Base-by-base conservation (phyloP, 345 rosid genomes). In the Citrus medica region DNA sequence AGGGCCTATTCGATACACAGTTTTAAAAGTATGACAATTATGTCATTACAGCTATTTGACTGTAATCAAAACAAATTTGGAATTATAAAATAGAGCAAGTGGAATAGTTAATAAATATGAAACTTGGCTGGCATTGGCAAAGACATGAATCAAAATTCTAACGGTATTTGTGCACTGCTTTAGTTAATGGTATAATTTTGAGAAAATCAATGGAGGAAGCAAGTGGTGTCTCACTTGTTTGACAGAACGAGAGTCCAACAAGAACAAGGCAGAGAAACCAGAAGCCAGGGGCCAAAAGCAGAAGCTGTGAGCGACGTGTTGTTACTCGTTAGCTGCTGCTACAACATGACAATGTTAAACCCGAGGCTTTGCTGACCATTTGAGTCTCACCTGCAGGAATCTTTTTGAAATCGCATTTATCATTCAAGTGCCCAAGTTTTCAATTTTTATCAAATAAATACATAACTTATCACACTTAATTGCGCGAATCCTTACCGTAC, bases 181-280 rank as follows among this genome's bases (percentile, higher is more conserved):
- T 69, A 7, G 22, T 28, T 40, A 38, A 24, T 42, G 25, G 56
- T 14, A 40, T 16, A 14, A 12, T 58, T 10, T 74, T 60, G 78
- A 22, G 75, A 74, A 59, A 79, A 79, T 60, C 82, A 79, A 79
- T 77, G 25, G 69, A 25, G 37, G 61, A 17, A 46, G 66, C 2
- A 42, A 68, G 82, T 67, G 78, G 78, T 7, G 78, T 67, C 81
- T 79, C 77, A 35, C 75, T 78, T 32, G 42, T 35, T 53, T 40
- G 76, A 55, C 72, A 71, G 74, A 58, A 46, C 5, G 58, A 24
- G 61, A 53, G n/a, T 65, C 70, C n/a, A 40, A 65, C 69, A 62
- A 62, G 35, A 30, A 30, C 21, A 28, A 28, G 14, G 35, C 37
- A 27, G 67, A 62, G 67, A 63, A 63, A 3, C 67, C 65, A 61